Conservation (phyloP, 2,329 filamentous ascomycete species). For the Curvularia sp. region DNA sequence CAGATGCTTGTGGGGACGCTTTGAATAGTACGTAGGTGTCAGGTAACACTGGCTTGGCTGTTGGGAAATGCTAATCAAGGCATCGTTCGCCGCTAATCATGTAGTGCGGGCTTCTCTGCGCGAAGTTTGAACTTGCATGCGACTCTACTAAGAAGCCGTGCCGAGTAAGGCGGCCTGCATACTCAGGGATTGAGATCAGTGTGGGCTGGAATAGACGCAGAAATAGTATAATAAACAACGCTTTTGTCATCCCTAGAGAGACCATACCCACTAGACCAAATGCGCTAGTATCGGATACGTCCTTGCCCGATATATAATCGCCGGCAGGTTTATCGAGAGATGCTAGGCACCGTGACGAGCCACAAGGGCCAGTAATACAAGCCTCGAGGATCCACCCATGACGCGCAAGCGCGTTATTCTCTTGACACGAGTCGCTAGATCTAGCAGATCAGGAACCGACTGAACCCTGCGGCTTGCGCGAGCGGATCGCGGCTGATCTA, state of each 20-base stretch:
- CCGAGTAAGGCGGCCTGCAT: conserved; percentile 6
- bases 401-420: conserved; percentile 6
- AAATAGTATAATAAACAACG: background rate
- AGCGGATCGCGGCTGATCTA: conserved; percentile 8
- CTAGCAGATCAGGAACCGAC: conserved; percentile 9
- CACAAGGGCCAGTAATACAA: background rate
- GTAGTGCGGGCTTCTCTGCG: conserved; percentile 6
- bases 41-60: conserved; percentile 6
- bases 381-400: conserved; percentile 2
- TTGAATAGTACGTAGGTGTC: conserved; percentile 7
- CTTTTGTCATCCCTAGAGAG: conserved; percentile 2
- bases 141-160: conserved; percentile 5
- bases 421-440: conserved; percentile 7
- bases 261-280: conserved; percentile 8
- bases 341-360: conserved; percentile 4
- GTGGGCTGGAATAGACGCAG: background rate
- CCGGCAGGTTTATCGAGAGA: conserved; percentile 5
- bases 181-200: background rate
- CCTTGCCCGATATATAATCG: conserved; percentile 5
- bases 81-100: conserved; percentile 7
- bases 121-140: conserved; percentile 7
- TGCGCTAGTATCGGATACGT: conserved; percentile 10
- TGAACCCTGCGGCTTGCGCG: conserved; percentile 8
- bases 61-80: conserved; percentile 2
- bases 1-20: conserved; percentile 12